Base-by-base conservation (phyloP, 1,139 yeast species). In the Hansenula anomala region DNA sequence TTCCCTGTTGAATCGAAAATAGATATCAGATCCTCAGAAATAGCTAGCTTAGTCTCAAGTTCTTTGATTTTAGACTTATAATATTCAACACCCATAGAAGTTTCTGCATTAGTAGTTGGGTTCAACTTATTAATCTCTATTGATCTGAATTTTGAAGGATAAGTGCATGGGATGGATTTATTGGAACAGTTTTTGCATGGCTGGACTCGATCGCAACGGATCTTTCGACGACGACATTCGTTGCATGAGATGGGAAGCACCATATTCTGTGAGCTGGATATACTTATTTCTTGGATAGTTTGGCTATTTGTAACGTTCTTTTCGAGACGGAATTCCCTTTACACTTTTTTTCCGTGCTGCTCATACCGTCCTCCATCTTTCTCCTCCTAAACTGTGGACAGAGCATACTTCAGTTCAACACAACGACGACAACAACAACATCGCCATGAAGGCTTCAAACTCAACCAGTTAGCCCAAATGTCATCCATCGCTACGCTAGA, bases 151-250 rank as follows among this genome's bases (percentile, higher is more conserved):
- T 44, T 47, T 7, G 43, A 25, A 4, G 56, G 56, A 36, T 45
- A 52, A 1, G 45, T 27, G 16, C 56, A 52, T 4, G 15, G 10
- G 8, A 49, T 34, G 0, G 37, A 34, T 28, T 44, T 40, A 3
- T 36, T 28, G 4, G 33, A 1, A 31, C 55, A 52, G 39, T 42
- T 45, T 24, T 28, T 29, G 22, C 55, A 52, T 0, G 50, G 49
- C 2, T 34, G 32, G 6, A 34, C 34, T 24, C 48, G 45, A 27
- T 36, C 30, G 30, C 56, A 52, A 1, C 52, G 37, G 38, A 52
- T 49, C 41, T 52, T 51, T 4, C 55, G 32, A 1, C 55, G 41
- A 18, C 56, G 43, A 33, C 56, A 51, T 39, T 51, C 52, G 24
- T 44, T 47, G 16, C 52, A 48, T 2, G 51, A 47, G 14, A 51